Conservation (phyloP, 2,329 filamentous ascomycete genomes). For the Microcyclospora pomicola region DNA sequence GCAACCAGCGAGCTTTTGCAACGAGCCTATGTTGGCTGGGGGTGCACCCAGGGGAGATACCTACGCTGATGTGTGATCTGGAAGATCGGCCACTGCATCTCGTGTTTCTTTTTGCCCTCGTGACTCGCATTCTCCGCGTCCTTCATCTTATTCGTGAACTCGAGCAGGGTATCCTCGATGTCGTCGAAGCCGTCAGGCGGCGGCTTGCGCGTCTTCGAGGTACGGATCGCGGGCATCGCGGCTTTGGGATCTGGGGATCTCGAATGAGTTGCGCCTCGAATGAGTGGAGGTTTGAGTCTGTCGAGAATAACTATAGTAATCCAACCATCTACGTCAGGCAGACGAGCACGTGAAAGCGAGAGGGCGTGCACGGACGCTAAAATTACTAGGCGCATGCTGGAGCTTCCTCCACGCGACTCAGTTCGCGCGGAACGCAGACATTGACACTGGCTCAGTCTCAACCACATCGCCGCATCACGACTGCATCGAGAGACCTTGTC, state of each 20-base stretch:
- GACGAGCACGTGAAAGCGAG: too few relatives aligned
- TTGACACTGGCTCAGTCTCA: too few relatives aligned
- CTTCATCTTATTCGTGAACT: constrained; percentile 85
- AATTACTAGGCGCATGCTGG: too few relatives aligned
- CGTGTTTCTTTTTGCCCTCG: constrained; percentile 69
- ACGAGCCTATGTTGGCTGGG: not conserved
- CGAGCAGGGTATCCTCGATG: constrained; percentile 73
- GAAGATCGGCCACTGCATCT: constrained; percentile 93
- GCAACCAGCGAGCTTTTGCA: too few relatives aligned
- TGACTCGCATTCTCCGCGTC: constrained; percentile 82
- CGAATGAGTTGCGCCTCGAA: too few relatives aligned
- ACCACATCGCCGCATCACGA: too few relatives aligned
- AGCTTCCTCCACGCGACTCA: too few relatives aligned
- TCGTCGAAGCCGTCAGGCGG: constrained; percentile 78
- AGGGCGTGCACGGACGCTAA: too few relatives aligned
- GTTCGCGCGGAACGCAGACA: too few relatives aligned
- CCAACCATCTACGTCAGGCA: too few relatives aligned
- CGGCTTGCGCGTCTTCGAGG: constrained; percentile 63
- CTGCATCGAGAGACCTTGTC: too few relatives aligned
- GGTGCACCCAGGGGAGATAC: constrained; percentile 12
- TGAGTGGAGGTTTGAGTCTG: not conserved
- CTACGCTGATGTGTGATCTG: constrained; percentile 88
- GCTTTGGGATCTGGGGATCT: not conserved
- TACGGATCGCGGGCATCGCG: constrained; percentile 63
- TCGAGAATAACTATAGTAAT: not conserved